Evolutionary conservation across 805 yeast species (phyloP).

Genomic region (Yarrowia hollandica): DNA sequence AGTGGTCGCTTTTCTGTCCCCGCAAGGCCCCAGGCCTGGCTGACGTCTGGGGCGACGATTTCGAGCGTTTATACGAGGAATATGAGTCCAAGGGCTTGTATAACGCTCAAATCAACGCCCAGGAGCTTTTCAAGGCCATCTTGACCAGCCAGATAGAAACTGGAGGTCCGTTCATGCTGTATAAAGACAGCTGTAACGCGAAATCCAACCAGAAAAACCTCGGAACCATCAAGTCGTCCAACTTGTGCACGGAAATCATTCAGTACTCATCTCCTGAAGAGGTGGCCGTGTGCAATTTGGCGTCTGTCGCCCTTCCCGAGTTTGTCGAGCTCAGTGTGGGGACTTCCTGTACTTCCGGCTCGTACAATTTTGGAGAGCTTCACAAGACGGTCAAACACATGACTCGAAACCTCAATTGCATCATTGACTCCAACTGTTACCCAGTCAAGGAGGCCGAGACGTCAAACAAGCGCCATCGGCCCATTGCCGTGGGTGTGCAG

Average conservation of each 20-base stretch:
- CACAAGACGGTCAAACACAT: conserved; percentile 74
- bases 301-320: conserved; percentile 84
- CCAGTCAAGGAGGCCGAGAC: conserved; percentile 70
- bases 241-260: conserved; percentile 87
- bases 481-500: conserved; percentile 92
- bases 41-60: conserved; percentile 79
- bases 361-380: conserved; percentile 66
- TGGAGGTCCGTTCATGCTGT: conserved; percentile 91
- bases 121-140: conserved; percentile 81
- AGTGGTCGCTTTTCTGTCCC: conserved; percentile 88
- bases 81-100: conserved; percentile 71
- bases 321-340: conserved; percentile 51
- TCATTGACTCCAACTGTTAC: conserved; percentile 79
- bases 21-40: conserved; percentile 78
- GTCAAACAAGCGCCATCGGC: conserved; percentile 78
- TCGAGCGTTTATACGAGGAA: conserved; percentile 60
- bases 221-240: conserved; percentile 88
- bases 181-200: conserved; percentile 86
- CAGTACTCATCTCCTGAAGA: conserved; percentile 85
- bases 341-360: conserved; percentile 41
- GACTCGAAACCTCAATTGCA: conserved; percentile 69
- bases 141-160: conserved; percentile 90
- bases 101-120: conserved; percentile 66
- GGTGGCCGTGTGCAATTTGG: conserved; percentile 91
- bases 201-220: conserved; percentile 87